Conservation (phyloP, 2,329 filamentous ascomycete species). For the Calycina marina region DNA sequence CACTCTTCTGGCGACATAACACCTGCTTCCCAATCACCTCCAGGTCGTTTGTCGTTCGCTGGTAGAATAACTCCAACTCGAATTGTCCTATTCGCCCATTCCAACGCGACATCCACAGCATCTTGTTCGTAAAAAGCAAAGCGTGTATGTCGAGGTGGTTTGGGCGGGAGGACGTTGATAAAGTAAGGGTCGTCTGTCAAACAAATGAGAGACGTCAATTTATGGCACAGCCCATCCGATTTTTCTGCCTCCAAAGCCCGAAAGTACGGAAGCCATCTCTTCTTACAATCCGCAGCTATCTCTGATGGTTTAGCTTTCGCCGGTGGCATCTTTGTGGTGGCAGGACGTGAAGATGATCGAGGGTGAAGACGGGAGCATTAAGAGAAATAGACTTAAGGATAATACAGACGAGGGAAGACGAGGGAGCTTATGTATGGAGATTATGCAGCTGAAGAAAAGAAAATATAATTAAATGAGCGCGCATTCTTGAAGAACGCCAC, state of each 20-base stretch:
- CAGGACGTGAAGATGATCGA: background rate
- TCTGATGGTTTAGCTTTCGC: constrained; percentile 51
- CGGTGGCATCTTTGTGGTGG: constrained; percentile 39
- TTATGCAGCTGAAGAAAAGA: too few species aligned
- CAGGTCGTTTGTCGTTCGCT: constrained; percentile 62
- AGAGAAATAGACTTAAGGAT: background rate
- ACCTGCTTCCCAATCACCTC: constrained; percentile 66
- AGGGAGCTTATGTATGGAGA: background rate
- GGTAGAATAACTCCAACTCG: constrained; percentile 24
- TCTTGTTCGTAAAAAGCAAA: constrained; percentile 37
- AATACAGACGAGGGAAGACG: background rate
- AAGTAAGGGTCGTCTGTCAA: constrained; percentile 30
- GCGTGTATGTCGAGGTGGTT: constrained; percentile 17
- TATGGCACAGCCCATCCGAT: too few species aligned
- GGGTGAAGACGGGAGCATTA: background rate
- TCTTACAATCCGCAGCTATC: constrained; percentile 60
- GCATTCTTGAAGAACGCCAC: background rate
- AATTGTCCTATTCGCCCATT: constrained; percentile 30
- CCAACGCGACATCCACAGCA: constrained; percentile 44
- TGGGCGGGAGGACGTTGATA: constrained; percentile 6
- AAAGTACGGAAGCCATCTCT: constrained; percentile 51
- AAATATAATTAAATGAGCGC: too few species aligned
- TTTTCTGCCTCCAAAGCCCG: constrained; percentile 38
- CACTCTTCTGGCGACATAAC: constrained; percentile 54
- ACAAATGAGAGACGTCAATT: constrained; percentile 41